These are phyloP conservation scores for Pseudogymnoascus sp. DNA, from an alignment of 2,329 filamentous ascomycete species.

Conservation along the genomic window DNA sequence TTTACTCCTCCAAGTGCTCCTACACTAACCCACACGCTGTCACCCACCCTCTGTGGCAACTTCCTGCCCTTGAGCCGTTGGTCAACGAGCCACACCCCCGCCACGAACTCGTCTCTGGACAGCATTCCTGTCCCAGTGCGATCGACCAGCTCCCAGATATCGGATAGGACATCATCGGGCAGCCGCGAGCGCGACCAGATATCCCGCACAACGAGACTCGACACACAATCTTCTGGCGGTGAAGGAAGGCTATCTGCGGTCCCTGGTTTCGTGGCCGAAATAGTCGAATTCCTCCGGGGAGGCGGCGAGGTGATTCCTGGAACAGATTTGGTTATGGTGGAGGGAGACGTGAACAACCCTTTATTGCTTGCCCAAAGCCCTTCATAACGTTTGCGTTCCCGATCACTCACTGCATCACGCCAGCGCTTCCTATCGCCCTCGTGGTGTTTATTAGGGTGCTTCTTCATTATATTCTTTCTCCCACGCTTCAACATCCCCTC, in stretches of 20 bases:
- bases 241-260: slow-evolving; percentile 20
- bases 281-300: neutral
- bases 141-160: slow-evolving; percentile 72
- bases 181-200: slow-evolving; percentile 68
- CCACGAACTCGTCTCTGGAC: slow-evolving; percentile 65
- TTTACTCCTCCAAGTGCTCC: slow-evolving; percentile 33
- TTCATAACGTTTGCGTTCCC: slow-evolving; percentile 73
- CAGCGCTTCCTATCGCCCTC: slow-evolving; percentile 69
- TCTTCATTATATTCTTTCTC: slow-evolving; percentile 45
- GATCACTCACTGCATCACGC: slow-evolving; percentile 64
- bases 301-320: neutral
- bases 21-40: slow-evolving; percentile 70
- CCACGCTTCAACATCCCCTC: slow-evolving; percentile 19
- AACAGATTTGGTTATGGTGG: slow-evolving; percentile 17
- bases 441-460: slow-evolving; percentile 65
- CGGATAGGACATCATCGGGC: slow-evolving; percentile 58
- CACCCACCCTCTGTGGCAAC: slow-evolving; percentile 60
- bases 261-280: neutral
- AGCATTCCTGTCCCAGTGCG: slow-evolving; percentile 46
- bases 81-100: slow-evolving; percentile 76
- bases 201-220: slow-evolving; percentile 62
- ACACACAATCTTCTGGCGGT: slow-evolving; percentile 42
- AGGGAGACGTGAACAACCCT: slow-evolving; percentile 36
- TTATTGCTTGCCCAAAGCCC: slow-evolving; percentile 79
- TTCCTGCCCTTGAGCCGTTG: slow-evolving; percentile 73